Conservation (phyloP, 2,329 filamentous ascomycete genomes). For the Monilinia fructicola region DNA sequence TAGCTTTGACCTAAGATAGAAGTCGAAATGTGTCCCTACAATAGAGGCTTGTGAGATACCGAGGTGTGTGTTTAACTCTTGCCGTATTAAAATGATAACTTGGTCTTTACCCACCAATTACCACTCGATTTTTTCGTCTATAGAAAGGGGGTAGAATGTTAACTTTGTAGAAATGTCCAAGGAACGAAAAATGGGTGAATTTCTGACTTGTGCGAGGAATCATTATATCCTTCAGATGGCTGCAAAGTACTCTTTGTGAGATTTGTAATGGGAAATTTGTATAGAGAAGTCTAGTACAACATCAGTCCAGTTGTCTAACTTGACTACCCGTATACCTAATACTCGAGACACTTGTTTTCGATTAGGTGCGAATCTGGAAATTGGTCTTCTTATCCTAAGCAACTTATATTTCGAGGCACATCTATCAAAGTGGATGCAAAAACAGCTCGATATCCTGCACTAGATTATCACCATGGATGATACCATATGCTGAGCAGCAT, state of each 20-base stretch:
- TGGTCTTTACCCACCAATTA: too few species aligned
- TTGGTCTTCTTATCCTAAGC: not conserved
- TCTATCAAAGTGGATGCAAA: not conserved
- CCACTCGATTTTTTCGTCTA: too few species aligned
- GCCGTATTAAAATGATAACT: too few species aligned
- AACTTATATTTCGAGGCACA: not conserved
- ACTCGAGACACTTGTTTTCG: not conserved
- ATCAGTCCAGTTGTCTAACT: not conserved
- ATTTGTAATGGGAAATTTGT: too few species aligned
- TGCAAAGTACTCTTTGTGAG: too few species aligned
- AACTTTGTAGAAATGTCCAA: too few species aligned
- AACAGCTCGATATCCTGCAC: not conserved
- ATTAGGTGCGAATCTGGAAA: not conserved
- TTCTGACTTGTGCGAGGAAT: too few species aligned
- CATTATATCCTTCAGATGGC: too few species aligned
- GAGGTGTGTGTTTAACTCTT: too few species aligned
- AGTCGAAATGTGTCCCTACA: not conserved
- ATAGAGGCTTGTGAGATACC: not conserved
- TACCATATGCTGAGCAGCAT: not conserved
- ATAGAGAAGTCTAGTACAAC: not conserved
- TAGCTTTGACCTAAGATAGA: not conserved
- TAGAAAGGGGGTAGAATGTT: too few species aligned
- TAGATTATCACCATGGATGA: not conserved
- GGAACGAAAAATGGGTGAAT: too few species aligned
- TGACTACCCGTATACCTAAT: not conserved